A percentile compares a stretch with the other conserved stretches of the same genome.
These are phyloP conservation scores for Lactarius evosmus DNA, from an alignment of 768 basidiomycete genomes.

Conservation along the genomic window DNA sequence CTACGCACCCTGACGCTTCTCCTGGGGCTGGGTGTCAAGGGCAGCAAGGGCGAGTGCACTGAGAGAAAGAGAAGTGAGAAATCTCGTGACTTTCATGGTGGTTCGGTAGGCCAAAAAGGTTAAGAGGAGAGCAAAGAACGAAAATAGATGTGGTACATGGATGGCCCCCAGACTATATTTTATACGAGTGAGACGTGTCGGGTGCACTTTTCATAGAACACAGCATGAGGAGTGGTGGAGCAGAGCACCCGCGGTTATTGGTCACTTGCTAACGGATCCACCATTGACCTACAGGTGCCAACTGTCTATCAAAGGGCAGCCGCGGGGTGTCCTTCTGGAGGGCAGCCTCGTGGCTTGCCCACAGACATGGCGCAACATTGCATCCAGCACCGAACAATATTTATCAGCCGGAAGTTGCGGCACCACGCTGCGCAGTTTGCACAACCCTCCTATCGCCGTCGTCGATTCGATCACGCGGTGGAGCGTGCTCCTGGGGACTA, in stretches of 20 bases:
- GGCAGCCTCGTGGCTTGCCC: too few species aligned
- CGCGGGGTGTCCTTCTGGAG: too few species aligned
- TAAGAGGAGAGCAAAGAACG: not conserved
- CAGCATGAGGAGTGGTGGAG: not conserved
- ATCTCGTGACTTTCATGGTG: constrained; percentile 11
- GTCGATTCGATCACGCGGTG: too few species aligned
- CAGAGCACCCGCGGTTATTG: not conserved
- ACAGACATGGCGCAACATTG: too few species aligned
- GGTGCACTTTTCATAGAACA: not conserved
- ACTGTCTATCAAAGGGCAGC: too few species aligned
- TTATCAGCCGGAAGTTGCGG: too few species aligned
- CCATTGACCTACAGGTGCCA: not conserved
- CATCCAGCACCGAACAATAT: too few species aligned
- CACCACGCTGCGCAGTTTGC: too few species aligned
- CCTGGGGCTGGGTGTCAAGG: not conserved
- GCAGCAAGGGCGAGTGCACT: constrained; percentile 4
- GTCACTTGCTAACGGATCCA: not conserved
- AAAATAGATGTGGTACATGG: not conserved
- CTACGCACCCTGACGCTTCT: constrained; percentile 17
- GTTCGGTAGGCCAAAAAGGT: not conserved
- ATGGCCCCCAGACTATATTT: not conserved
- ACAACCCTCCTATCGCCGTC: too few species aligned
- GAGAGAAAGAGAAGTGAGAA: constrained; percentile 1
- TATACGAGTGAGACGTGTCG: too few species aligned
- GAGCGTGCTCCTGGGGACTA: too few species aligned